A percentile compares a stretch with the other conserved stretches of the same genome.
phyloP scores from a whole-genome alignment of 495 filamentous ascomycete species.

The Aspergillus panamensis region DNA sequence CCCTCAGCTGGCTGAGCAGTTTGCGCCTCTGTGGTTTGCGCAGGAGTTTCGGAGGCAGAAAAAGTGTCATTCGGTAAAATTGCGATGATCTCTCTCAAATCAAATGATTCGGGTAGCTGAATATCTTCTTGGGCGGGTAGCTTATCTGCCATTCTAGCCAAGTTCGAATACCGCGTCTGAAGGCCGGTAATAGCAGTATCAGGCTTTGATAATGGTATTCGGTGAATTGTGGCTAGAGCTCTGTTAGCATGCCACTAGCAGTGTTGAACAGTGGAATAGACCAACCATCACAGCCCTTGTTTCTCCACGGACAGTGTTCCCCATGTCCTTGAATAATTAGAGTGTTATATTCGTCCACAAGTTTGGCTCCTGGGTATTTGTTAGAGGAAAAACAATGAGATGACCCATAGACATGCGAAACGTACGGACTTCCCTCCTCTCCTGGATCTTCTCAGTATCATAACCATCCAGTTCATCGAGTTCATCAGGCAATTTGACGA shows the following conservation, averaged over 20 bases:
- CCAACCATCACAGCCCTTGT: constrained; percentile 77
- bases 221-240: constrained; percentile 47
- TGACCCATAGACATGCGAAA: constrained; percentile 7
- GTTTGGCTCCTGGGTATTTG: constrained; percentile 37
- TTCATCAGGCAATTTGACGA: constrained; percentile 71
- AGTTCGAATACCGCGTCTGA: constrained; percentile 57
- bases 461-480: constrained; percentile 48
- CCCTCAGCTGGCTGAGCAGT: constrained; percentile 3
- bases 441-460: constrained; percentile 55
- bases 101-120: constrained; percentile 42
- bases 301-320: constrained; percentile 84
- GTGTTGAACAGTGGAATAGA: not conserved
- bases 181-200: constrained; percentile 53
- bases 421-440: constrained; percentile 59
- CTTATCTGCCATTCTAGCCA: constrained; percentile 45
- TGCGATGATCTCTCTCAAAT: constrained; percentile 33
- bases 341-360: constrained; percentile 74
- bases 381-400: constrained; percentile 12
- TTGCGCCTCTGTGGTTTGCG: constrained; percentile 12
- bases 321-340: constrained; percentile 72
- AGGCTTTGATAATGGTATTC: constrained; percentile 55
- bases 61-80: constrained; percentile 34
- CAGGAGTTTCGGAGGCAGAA: constrained; percentile 19
- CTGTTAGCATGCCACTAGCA: constrained; percentile 19
- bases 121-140: constrained; percentile 49